Base-by-base conservation (phyloP, 2,329 filamentous ascomycete species). In the Penicillium paneum region DNA sequence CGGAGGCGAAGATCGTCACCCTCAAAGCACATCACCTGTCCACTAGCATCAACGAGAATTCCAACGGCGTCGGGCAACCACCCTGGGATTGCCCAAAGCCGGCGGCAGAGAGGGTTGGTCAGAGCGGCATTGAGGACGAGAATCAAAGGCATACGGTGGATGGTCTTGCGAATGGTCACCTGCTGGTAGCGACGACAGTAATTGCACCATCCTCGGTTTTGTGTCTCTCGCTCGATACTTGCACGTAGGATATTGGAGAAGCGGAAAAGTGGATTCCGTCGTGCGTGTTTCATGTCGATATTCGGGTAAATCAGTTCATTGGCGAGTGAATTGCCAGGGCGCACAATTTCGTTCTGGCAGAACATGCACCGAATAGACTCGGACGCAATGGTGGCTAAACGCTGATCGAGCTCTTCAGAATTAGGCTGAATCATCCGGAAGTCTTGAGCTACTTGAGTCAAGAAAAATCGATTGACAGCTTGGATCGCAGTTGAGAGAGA, bases 61-160 rank as follows among this genome's bases (percentile, higher is more conserved):
- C 94, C 94, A 65, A 99, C 92, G 70, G 97, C 91, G 67, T 94
- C 89, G 0, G 94, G 94, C 12, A 99, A 79, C 87, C 93, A 99
- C 15, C 90, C 90, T 0, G 90, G 90, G 12, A 86, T 90, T 1
- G 90, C 85, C 95, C 95, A 99, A 15, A 96, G 64, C 29, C 73
- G 80, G 55, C 88, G 82, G 64, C 87, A 87, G 34, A 91, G 84
- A 2, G 85, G 82, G 42, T 81, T 84, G 38, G 89, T 87, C 11
- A 90, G 84, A 0, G 91, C 89, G 2, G 85, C 78, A 68, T 97
- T 97, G 26, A 99, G 81, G 77, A 95, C 88, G 58, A 99, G 73
- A n/a, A 97, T 90, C 31, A 85, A 82, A 0, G 94, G 93, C 56
- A 96, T 83, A 38, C 82, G 86, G 62, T 90, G 87, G 3, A 97